Conservation (phyloP, 768 basidiomycete genomes). For the Hygrocybe coccinea region DNA sequence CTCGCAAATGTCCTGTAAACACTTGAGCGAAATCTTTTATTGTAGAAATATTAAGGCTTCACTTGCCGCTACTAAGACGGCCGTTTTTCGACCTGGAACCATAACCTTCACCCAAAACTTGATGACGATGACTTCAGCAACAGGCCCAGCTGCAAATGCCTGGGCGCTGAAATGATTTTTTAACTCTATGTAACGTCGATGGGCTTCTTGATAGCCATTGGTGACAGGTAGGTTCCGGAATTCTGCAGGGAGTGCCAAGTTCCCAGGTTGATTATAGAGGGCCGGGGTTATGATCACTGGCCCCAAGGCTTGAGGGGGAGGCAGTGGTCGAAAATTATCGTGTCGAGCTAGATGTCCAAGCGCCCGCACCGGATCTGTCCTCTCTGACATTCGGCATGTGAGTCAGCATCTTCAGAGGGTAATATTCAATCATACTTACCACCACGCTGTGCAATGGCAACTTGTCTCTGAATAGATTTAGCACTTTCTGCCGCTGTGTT, state of each 20-base stretch:
- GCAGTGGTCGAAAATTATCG: background rate
- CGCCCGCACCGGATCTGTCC: background rate
- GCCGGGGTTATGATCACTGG: background rate
- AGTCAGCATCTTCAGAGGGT: background rate
- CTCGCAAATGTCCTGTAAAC: background rate
- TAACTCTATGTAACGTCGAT: background rate
- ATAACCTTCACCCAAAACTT: background rate
- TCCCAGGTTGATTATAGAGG: background rate
- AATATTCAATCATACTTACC: background rate
- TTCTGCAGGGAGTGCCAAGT: background rate
- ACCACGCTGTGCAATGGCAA: background rate
- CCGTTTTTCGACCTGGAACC: background rate
- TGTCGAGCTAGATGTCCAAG: no score
- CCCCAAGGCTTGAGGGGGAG: background rate
- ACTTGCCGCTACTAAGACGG: background rate
- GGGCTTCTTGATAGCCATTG: background rate
- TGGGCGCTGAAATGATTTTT: background rate
- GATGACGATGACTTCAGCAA: background rate
- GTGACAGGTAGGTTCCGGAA: background rate
- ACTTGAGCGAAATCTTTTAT: background rate
- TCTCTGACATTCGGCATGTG: no score
- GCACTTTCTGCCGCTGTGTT: background rate
- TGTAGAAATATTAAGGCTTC: background rate
- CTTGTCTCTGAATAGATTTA: background rate
- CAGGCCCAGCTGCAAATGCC: background rate